These are phyloP conservation scores for Boletellus ananas DNA, from an alignment of 768 basidiomycete genomes.

Conservation along the genomic window DNA sequence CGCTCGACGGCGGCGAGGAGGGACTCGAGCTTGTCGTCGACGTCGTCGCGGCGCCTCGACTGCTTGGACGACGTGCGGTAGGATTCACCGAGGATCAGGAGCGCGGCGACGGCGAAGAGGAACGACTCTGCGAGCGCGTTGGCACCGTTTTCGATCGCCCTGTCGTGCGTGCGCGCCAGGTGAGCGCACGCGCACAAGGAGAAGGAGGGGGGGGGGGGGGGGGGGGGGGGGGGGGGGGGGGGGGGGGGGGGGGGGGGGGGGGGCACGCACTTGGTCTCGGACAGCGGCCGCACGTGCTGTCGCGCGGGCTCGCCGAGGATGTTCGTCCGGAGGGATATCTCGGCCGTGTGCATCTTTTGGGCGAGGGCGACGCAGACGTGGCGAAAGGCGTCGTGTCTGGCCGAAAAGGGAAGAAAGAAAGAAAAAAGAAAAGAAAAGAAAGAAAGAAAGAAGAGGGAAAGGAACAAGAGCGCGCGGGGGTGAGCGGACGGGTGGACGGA, in stretches of 20 bases:
- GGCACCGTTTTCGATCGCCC: conserved; percentile 83
- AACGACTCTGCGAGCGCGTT: conserved; percentile 84
- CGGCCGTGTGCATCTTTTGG: conserved; percentile 71
- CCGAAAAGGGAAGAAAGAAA: no score
- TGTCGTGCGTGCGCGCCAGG: conserved; percentile 29
- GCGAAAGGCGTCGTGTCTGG: conserved; percentile 71
- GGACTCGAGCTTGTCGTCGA: conserved; percentile 68
- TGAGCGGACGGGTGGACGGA: no score
- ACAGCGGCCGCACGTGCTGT: conserved; percentile 66
- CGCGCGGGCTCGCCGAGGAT: conserved; percentile 73
- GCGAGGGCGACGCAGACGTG: conserved; percentile 68
- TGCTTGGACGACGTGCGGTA: conserved; percentile 71
- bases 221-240: no score
- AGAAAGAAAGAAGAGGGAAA: no score
- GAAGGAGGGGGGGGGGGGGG: background rate
- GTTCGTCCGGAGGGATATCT: conserved; percentile 67
- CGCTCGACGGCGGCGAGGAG: conserved; percentile 46
- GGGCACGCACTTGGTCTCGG: conserved; percentile 68
- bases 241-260: no score
- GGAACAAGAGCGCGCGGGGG: background rate
- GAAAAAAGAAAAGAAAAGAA: no score
- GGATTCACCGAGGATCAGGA: conserved; percentile 70
- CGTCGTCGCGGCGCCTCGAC: conserved; percentile 64
- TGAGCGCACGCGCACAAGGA: no score
- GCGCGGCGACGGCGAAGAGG: conserved; percentile 71